Conservation (phyloP, 768 basidiomycete genomes). For the Termitomyces sp. region DNA sequence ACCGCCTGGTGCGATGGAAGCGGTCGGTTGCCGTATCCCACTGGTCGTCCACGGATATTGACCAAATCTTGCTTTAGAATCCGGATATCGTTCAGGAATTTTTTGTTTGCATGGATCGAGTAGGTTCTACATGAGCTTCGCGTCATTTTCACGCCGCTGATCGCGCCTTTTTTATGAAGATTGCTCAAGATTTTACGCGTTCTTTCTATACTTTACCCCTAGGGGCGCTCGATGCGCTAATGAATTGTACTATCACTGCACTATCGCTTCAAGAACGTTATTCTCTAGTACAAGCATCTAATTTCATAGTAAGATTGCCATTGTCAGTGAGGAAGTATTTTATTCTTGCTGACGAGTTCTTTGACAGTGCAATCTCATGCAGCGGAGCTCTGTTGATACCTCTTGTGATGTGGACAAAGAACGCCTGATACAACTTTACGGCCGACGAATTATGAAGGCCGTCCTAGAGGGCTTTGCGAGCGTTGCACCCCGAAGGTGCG, state of each 20-base stretch:
- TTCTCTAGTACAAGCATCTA: constrained; percentile 74
- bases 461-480: constrained; percentile 79
- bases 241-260: constrained; percentile 59
- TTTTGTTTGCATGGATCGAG: constrained; percentile 77
- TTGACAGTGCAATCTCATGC: constrained; percentile 54
- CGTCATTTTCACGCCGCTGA: not conserved
- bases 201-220: constrained; percentile 53
- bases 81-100: constrained; percentile 90
- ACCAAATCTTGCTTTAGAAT: constrained; percentile 44
- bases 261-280: constrained; percentile 72
- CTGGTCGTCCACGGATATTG: not conserved
- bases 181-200: constrained; percentile 48
- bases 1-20: constrained; percentile 60
- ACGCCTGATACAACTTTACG: constrained; percentile 41
- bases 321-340: not conserved
- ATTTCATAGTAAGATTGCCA: constrained; percentile 60
- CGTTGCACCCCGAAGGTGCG: constrained; percentile 57
- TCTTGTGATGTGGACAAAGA: constrained; percentile 48
- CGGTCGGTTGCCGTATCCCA: constrained; percentile 36
- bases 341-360: not conserved
- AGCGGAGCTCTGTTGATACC: constrained; percentile 58
- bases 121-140: constrained; percentile 23
- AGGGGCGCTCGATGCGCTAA: constrained; percentile 53
- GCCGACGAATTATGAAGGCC: constrained; percentile 65
- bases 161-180: constrained; percentile 6